These are phyloP conservation scores for Diaporthe destruens DNA, from an alignment of 2,329 filamentous ascomycete species.

Conservation along the genomic window DNA sequence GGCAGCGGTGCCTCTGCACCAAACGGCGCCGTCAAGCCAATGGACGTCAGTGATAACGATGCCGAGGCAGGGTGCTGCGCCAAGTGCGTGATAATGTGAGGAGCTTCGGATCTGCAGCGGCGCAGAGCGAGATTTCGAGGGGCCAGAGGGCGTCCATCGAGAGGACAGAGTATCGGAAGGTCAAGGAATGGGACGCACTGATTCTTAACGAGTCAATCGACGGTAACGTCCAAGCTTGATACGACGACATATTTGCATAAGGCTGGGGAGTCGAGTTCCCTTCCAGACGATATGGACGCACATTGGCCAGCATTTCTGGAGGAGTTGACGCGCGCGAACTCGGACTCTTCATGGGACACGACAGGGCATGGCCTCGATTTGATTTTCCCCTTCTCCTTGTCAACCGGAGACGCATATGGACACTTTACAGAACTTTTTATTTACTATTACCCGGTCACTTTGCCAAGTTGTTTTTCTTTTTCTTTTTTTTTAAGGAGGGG, in stretches of 20 bases:
- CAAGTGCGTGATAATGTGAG: constrained; percentile 91
- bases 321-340: constrained; percentile 40
- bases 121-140: constrained; percentile 22
- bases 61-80: constrained; percentile 83
- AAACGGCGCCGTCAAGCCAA: constrained; percentile 75
- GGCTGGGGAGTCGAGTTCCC: constrained; percentile 39
- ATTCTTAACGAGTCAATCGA: constrained; percentile 29
- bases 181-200: constrained; percentile 25
- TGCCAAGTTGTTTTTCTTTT: constrained; percentile 46
- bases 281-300: constrained; percentile 41
- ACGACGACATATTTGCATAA: constrained; percentile 43
- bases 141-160: constrained; percentile 3
- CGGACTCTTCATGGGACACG: constrained; percentile 41
- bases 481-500: constrained; percentile 45
- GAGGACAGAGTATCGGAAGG: constrained; percentile 18
- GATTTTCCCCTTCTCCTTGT: constrained; percentile 39
- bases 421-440: constrained; percentile 43
- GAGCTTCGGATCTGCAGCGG: constrained; percentile 46
- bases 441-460: constrained; percentile 42
- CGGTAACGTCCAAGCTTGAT: constrained; percentile 40
- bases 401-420: constrained; percentile 41
- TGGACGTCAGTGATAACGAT: constrained; percentile 81
- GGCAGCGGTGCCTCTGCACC: constrained; percentile 74
- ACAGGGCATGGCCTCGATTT: constrained; percentile 42
- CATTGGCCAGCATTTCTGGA: constrained; percentile 42